phyloP scores from a whole-genome alignment of 2,329 filamentous ascomycete species.

The Lachnellula arida region DNA sequence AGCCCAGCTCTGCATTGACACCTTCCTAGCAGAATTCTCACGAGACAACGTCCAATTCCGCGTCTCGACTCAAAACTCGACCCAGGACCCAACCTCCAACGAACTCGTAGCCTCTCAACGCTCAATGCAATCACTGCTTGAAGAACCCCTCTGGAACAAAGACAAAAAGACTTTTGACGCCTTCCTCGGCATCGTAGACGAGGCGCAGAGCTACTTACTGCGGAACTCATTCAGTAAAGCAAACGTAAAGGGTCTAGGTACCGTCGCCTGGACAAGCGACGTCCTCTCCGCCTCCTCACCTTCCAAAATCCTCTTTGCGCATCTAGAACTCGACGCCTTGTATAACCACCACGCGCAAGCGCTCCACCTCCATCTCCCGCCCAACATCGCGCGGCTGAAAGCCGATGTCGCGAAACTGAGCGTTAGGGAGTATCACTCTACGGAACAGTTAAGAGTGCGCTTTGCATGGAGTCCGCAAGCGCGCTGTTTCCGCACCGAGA shows the following conservation, averaged over 20 bases:
- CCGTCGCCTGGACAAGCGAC: not conserved
- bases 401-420: not conserved
- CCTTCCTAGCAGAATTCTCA: not conserved
- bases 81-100: not conserved
- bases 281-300: not conserved
- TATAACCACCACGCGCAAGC: not conserved
- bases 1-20: not conserved
- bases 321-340: not conserved
- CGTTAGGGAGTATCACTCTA: not conserved
- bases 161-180: not conserved
- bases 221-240: not conserved
- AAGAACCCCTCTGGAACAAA: not conserved
- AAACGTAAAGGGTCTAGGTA: not conserved
- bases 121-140: not conserved
- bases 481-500: not conserved
- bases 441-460: not conserved
- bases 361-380: not conserved
- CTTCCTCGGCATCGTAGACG: not conserved
- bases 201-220: not conserved
- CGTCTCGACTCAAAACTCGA: not conserved
- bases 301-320: not conserved
- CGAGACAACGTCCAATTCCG: not conserved
- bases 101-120: not conserved
- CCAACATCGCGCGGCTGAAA: not conserved
- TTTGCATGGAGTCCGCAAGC: not conserved